Evolutionary conservation across 345 rosid species (phyloP).

Genomic region (Moricandia arvensis): DNA sequence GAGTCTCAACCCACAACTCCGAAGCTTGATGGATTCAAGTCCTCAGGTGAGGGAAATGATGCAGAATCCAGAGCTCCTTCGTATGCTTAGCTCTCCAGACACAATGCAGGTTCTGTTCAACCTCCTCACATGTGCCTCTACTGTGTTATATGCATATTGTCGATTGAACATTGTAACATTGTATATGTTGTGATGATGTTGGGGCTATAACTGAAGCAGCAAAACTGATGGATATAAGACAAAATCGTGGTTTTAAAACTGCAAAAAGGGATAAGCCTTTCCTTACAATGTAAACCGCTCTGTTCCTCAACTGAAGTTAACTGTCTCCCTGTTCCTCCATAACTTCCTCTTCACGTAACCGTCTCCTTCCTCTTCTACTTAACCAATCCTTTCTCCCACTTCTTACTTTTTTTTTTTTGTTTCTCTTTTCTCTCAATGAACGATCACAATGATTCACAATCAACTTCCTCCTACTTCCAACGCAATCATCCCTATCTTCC

Average conservation of each 20-base stretch:
- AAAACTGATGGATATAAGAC: background rate
- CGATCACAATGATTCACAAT: conserved; percentile 22
- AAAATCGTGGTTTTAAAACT: conserved; percentile 7
- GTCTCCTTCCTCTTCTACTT: conserved; percentile 25
- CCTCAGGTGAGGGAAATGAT: conserved; percentile 82
- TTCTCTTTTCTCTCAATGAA: background rate
- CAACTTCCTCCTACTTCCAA: conserved; percentile 26
- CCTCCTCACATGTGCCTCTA: background rate
- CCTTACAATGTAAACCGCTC: conserved; percentile 25
- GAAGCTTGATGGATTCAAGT: conserved; percentile 57
- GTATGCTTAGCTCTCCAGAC: conserved; percentile 73
- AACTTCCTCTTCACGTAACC: conserved; percentile 34
- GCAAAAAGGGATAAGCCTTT: background rate
- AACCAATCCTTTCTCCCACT: conserved; percentile 32
- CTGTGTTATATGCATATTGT: conserved; percentile 12
- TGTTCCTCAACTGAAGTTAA: conserved; percentile 37
- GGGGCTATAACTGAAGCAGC: background rate
- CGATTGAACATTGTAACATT: too few relatives aligned
- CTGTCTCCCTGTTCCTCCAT: conserved; percentile 33
- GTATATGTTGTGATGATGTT: background rate
- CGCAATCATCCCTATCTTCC: conserved; percentile 10
- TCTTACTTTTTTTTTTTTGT: conserved; percentile 16
- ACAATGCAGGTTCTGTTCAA: conserved; percentile 59
- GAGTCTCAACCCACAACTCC: conserved; percentile 59
- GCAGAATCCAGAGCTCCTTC: conserved; percentile 78